phyloP scores from a whole-genome alignment of 163 green algal species.

The Coccomyxa subellipsoidea region DNA sequence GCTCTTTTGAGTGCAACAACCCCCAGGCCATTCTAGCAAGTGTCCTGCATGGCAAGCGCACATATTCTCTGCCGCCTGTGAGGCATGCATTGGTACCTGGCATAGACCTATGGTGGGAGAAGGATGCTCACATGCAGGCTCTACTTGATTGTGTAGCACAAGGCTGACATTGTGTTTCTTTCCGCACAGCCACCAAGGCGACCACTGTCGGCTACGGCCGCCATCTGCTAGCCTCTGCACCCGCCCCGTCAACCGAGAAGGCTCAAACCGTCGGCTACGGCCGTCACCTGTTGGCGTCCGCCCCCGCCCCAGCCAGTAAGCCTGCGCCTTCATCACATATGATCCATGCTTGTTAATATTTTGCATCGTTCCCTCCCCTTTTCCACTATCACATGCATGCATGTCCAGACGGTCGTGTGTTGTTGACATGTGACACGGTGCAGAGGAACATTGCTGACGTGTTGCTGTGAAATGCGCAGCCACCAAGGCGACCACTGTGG shows the following conservation, averaged over 20 bases:
- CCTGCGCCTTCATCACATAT: no score
- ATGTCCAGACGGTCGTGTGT: neutral
- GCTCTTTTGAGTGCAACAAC: no score
- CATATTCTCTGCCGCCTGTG: no score
- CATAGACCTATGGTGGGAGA: no score
- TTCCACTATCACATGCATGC: no score
- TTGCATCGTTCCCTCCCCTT: no score
- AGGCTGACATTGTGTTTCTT: neutral
- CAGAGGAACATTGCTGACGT: neutral
- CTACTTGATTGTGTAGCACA: neutral
- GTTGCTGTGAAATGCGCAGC: neutral
- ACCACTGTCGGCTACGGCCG: neutral
- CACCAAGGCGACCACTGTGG: neutral
- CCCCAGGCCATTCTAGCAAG: neutral
- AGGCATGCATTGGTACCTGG: no score
- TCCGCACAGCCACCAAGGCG: neutral
- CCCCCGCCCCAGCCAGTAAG: neutral
- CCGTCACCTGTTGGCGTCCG: neutral
- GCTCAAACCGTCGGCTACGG: neutral
- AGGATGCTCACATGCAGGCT: no score
- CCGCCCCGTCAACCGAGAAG: neutral
- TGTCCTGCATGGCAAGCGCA: no score
- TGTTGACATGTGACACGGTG: neutral
- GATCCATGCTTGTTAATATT: no score
- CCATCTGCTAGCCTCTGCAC: constrained; percentile 4